These are phyloP conservation scores for Achaetomiella virescens DNA, from an alignment of 495 filamentous ascomycete species.

Conservation along the genomic window DNA sequence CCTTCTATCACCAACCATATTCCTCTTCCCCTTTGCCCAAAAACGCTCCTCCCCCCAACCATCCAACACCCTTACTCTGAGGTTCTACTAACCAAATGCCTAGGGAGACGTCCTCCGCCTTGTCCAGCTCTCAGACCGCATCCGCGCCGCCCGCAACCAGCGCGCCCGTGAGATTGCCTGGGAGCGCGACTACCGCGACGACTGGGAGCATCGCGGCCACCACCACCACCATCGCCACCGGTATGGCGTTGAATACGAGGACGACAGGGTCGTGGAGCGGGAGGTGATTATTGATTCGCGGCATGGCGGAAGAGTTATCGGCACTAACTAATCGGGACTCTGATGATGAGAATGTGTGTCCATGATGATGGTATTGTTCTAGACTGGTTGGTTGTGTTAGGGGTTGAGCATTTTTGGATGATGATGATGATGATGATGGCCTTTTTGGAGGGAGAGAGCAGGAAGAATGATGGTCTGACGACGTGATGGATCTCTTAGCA, in stretches of 20 bases:
- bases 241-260: constrained; percentile 37
- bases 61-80: constrained; percentile 25
- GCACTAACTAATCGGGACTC: neutral
- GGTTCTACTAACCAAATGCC: too few relatives aligned
- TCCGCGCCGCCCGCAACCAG: constrained; percentile 67
- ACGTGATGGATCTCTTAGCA: neutral
- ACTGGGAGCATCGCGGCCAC: constrained; percentile 57
- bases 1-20: neutral
- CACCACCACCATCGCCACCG: constrained; percentile 29
- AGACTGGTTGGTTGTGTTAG: neutral
- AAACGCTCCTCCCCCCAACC: neutral
- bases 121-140: constrained; percentile 72
- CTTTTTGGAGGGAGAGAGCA: neutral
- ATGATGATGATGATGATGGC: too few relatives aligned
- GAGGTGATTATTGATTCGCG: constrained; percentile 50
- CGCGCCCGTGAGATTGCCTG: constrained; percentile 77
- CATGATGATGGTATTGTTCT: neutral
- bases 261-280: constrained; percentile 53
- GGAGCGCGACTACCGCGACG: constrained; percentile 57
- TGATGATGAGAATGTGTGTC: neutral
- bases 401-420: neutral
- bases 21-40: neutral
- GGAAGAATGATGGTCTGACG: neutral
- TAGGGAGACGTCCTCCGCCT: constrained; percentile 85
- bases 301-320: constrained; percentile 20